Evolutionary conservation across 2,329 filamentous ascomycete genomes (phyloP).

Genomic region (Furcasterigmium furcatum): DNA sequence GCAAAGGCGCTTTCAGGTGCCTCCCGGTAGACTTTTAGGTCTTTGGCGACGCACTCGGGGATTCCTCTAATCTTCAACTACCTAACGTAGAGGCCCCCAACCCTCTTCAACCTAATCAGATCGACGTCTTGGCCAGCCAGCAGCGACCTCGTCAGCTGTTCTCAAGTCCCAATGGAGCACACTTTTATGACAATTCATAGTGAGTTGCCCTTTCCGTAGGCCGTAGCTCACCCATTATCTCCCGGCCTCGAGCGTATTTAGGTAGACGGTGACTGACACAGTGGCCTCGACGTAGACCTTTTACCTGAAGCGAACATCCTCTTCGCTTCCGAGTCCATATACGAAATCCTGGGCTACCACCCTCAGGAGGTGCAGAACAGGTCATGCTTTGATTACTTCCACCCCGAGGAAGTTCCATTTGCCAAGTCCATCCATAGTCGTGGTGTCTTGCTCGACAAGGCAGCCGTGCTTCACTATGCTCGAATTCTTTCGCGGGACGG

Average conservation of each 20-base stretch:
- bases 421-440: constrained; percentile 70
- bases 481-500: constrained; percentile 66
- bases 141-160: too few relatives aligned
- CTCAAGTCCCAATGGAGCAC: constrained; percentile 60
- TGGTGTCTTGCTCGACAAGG: constrained; percentile 76
- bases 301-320: constrained; percentile 73
- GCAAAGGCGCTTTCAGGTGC: background rate
- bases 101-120: too few relatives aligned
- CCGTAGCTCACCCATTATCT: constrained; percentile 4
- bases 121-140: too few relatives aligned
- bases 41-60: background rate
- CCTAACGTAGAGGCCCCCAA: too few relatives aligned
- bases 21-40: background rate
- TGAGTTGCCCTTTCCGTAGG: constrained; percentile 36
- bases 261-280: constrained; percentile 2
- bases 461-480: constrained; percentile 79
- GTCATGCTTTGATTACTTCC: constrained; percentile 84
- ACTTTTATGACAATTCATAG: constrained; percentile 92
- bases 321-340: constrained; percentile 80
- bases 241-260: too few relatives aligned
- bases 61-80: background rate
- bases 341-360: constrained; percentile 77
- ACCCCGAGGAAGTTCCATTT: constrained; percentile 74
- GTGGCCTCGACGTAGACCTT: constrained; percentile 52
- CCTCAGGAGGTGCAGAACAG: constrained; percentile 72